These are phyloP conservation scores for Luffa acutangula DNA, from an alignment of 306 rosid genomes.

Conservation along the genomic window DNA sequence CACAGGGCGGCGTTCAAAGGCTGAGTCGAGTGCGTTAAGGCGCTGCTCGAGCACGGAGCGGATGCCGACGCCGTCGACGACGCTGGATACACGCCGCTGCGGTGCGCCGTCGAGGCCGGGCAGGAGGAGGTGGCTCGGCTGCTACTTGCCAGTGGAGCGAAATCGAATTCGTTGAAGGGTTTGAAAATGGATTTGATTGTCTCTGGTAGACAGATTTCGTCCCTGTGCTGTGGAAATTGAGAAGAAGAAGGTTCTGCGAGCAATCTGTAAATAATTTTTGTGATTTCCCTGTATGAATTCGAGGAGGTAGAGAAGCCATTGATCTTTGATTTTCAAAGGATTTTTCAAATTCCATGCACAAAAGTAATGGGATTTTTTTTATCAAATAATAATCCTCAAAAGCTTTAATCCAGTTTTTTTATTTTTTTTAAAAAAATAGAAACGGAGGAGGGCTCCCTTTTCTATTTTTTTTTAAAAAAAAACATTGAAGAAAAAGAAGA, in stretches of 20 bases:
- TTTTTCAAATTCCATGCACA: no score
- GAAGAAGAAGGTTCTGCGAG: background rate
- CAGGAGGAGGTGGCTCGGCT: conserved; percentile 46
- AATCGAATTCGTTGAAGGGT: conserved; percentile 16
- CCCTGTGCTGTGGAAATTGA: background rate
- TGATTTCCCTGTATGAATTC: background rate
- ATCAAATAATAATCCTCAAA: no score
- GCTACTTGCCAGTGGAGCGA: conserved; percentile 44
- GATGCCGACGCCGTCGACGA: conserved; percentile 47
- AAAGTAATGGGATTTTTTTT: no score
- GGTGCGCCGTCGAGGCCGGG: conserved; percentile 63
- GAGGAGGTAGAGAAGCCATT: background rate
- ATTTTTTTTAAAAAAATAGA: no score
- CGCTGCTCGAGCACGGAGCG: conserved; percentile 55
- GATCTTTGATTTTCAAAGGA: background rate
- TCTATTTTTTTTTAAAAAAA: no score
- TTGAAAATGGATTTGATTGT: conserved; percentile 1
- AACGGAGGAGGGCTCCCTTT: no score
- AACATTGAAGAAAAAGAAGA: no score
- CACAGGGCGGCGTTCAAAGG: conserved; percentile 94
- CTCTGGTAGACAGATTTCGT: background rate
- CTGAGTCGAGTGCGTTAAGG: conserved; percentile 44
- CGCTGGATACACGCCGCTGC: conserved; percentile 58
- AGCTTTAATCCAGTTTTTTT: no score
- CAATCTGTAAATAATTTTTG: background rate